Conservation (phyloP, 2,329 filamentous ascomycete genomes). For the Acrodontium crateriforme region DNA sequence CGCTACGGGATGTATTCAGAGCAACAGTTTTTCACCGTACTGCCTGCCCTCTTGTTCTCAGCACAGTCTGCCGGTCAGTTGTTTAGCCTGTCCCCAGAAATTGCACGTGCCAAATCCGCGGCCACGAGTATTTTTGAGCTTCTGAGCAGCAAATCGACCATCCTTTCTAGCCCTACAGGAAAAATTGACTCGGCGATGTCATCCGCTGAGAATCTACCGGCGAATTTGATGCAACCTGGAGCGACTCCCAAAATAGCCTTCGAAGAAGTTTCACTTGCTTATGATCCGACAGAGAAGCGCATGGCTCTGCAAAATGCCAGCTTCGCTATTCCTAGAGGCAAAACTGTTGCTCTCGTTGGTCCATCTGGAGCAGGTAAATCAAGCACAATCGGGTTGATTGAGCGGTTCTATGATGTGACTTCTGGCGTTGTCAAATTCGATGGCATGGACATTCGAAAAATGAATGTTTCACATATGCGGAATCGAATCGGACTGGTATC, state of each 20-base stretch:
- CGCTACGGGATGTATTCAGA: slow-evolving; percentile 28
- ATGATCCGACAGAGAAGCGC: slow-evolving; percentile 23
- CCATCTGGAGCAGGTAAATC: slow-evolving; percentile 34
- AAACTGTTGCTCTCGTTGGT: slow-evolving; percentile 38
- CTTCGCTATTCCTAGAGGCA: slow-evolving; percentile 35
- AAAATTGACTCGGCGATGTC: background rate
- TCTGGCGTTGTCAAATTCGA: slow-evolving; percentile 27
- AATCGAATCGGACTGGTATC: slow-evolving; percentile 29
- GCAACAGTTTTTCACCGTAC: slow-evolving; percentile 31
- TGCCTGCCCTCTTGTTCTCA: slow-evolving; percentile 33
- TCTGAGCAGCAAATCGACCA: slow-evolving; percentile 27
- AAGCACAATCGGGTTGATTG: slow-evolving; percentile 32
- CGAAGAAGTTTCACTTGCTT: slow-evolving; percentile 25
- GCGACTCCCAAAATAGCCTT: slow-evolving; percentile 16
- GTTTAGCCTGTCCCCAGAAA: slow-evolving; percentile 33
- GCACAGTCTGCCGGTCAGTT: slow-evolving; percentile 34
- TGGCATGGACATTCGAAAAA: slow-evolving; percentile 27
- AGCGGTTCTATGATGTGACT: slow-evolving; percentile 32
- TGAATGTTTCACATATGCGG: slow-evolving; percentile 24
- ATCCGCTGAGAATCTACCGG: background rate
- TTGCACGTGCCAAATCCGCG: slow-evolving; percentile 30
- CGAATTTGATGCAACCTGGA: background rate
- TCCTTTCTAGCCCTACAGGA: slow-evolving; percentile 14
- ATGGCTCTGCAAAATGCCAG: slow-evolving; percentile 33
- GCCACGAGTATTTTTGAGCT: slow-evolving; percentile 31